Evolutionary conservation across 2,329 filamentous ascomycete species (phyloP).

Genomic region (Penicillium oxalicum): DNA sequence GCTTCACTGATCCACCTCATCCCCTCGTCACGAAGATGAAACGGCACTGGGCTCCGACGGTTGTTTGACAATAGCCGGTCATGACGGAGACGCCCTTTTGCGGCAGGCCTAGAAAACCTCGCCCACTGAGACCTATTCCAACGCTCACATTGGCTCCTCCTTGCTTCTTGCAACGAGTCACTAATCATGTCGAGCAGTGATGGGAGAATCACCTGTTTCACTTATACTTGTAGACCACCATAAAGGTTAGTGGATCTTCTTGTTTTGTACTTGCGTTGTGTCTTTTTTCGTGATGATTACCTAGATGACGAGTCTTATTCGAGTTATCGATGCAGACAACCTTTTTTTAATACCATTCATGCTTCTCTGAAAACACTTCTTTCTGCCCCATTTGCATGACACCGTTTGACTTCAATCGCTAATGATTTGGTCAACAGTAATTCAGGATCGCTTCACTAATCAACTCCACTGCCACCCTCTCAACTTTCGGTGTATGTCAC

Average conservation of each 20-base stretch:
- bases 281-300: conserved; percentile 44
- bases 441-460: background rate
- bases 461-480: background rate
- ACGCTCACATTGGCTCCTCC: conserved; percentile 17
- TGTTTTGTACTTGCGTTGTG: background rate
- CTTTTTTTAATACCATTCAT: conserved; percentile 54
- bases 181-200: conserved; percentile 23
- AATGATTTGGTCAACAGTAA: conserved; percentile 6
- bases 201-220: conserved; percentile 6
- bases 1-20: conserved; percentile 1
- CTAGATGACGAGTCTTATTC: conserved; percentile 63
- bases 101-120: conserved; percentile 99
- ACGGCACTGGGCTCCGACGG: conserved; percentile 95
- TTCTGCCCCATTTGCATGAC: conserved; percentile 3
- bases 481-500: conserved; percentile 24
- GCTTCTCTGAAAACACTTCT: conserved; percentile 44
- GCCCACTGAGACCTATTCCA: conserved; percentile 68
- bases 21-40: conserved; percentile 33
- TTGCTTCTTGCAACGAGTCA: conserved; percentile 18
- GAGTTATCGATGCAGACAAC: conserved; percentile 58
- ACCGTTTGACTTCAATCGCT: conserved; percentile 8
- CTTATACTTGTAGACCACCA: conserved; percentile 11
- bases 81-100: conserved; percentile 84
- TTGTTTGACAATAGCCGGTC: conserved; percentile 48
- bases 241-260: conserved; percentile 12